These are phyloP conservation scores for Gastrodia elata DNA, from an alignment of 106 monocot species.

Conservation along the genomic window DNA sequence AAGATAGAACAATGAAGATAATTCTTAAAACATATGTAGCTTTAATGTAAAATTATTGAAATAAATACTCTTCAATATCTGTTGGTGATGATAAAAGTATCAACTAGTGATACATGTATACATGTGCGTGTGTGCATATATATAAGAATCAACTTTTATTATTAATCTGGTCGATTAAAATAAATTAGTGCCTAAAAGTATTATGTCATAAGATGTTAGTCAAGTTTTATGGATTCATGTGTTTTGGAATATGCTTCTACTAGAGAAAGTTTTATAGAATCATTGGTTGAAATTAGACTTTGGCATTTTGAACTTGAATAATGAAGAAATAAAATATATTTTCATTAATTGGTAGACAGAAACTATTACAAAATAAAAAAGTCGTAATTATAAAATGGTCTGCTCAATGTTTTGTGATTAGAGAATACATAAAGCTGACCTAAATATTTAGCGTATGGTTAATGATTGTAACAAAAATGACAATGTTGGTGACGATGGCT, in stretches of 20 bases:
- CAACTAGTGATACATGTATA: no score
- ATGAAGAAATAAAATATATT: background rate
- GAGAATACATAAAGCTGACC: background rate
- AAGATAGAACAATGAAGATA: no score
- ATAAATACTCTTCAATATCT: no score
- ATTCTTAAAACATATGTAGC: no score
- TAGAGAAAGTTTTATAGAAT: background rate
- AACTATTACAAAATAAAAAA: background rate
- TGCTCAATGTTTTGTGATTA: background rate
- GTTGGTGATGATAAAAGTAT: no score
- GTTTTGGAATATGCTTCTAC: background rate
- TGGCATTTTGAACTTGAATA: background rate
- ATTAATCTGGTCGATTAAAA: no score
- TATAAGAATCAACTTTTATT: no score
- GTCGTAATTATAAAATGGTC: background rate
- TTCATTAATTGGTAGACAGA: background rate
- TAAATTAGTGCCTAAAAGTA: no score
- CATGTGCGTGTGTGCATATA: no score
- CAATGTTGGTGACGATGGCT: background rate
- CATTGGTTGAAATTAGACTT: background rate
- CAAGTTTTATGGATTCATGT: background rate
- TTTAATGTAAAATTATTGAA: background rate
- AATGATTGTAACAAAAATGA: no score
- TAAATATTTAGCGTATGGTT: background rate
- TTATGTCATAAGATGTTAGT: background rate